Conservation (phyloP, 2,329 filamentous ascomycete species). For the Cryphonectria nitschkei region DNA sequence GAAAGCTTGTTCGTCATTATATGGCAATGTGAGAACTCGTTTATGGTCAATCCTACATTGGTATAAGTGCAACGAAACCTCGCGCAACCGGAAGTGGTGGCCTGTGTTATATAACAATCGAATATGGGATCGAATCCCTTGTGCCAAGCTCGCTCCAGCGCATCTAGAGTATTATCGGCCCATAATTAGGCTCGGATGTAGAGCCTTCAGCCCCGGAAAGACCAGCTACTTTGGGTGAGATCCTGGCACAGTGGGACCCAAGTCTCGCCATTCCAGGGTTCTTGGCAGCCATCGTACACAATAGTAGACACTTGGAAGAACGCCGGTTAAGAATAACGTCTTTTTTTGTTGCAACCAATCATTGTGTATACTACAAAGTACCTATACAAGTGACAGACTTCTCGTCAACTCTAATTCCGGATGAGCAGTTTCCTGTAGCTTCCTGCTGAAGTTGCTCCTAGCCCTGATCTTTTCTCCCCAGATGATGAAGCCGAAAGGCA, state of each 20-base stretch:
- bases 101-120: neutral
- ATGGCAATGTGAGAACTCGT: neutral
- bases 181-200: too few relatives aligned
- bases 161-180: neutral
- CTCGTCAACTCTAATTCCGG: conserved; percentile 35
- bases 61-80: too few relatives aligned
- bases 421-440: conserved; percentile 39
- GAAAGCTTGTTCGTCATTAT: neutral
- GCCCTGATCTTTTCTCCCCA: conserved; percentile 48
- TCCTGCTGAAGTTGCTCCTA: conserved; percentile 52
- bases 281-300: neutral
- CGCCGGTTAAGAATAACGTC: neutral
- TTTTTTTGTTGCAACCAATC: neutral
- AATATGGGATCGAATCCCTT: neutral
- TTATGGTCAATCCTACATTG: too few relatives aligned
- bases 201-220: neutral
- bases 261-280: neutral
- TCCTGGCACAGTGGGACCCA: neutral
- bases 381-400: conserved; percentile 32
- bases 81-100: too few relatives aligned
- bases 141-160: neutral
- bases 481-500: conserved; percentile 55
- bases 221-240: neutral
- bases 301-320: neutral
- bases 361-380: neutral